Evolutionary conservation across 2,329 filamentous ascomycete genomes (phyloP).

Genomic region (Pseudopyrenochaeta lycopersici): DNA sequence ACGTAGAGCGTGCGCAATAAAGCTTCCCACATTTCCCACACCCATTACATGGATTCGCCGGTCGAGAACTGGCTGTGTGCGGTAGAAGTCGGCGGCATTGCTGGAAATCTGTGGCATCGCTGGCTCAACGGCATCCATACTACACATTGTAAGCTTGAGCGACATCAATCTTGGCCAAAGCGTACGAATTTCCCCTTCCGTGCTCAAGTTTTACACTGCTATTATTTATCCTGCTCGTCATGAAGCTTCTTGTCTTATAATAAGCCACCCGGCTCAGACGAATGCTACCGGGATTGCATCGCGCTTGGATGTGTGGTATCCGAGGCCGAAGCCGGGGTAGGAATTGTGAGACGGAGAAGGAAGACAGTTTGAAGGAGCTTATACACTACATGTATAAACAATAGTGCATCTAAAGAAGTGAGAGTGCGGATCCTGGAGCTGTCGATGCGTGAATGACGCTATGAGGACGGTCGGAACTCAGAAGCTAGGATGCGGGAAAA

Average conservation of each 20-base stretch:
- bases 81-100: conserved; percentile 44
- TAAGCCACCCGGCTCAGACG: conserved; percentile 55
- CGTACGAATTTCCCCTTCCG: conserved; percentile 21
- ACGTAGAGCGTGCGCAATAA: conserved; percentile 78
- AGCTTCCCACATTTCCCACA: conserved; percentile 79
- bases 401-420: neutral
- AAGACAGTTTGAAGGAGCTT: conserved; percentile 54
- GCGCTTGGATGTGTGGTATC: conserved; percentile 49
- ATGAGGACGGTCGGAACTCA: conserved; percentile 7
- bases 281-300: conserved; percentile 56
- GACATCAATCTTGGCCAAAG: neutral
- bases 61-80: conserved; percentile 35
- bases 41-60: conserved; percentile 72
- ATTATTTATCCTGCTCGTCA: conserved; percentile 32
- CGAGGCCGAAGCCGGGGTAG: conserved; percentile 57
- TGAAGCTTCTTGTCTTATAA: conserved; percentile 27
- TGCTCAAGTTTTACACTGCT: conserved; percentile 25
- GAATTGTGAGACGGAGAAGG: conserved; percentile 44
- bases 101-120: neutral
- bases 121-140: conserved; percentile 18
- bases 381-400: conserved; percentile 20
- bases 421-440: neutral
- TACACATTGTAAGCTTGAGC: conserved; percentile 19
- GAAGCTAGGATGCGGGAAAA: conserved; percentile 25
- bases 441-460: conserved; percentile 16